Base-by-base conservation (phyloP, 768 basidiomycete species). In the Suillus tomentosus region DNA sequence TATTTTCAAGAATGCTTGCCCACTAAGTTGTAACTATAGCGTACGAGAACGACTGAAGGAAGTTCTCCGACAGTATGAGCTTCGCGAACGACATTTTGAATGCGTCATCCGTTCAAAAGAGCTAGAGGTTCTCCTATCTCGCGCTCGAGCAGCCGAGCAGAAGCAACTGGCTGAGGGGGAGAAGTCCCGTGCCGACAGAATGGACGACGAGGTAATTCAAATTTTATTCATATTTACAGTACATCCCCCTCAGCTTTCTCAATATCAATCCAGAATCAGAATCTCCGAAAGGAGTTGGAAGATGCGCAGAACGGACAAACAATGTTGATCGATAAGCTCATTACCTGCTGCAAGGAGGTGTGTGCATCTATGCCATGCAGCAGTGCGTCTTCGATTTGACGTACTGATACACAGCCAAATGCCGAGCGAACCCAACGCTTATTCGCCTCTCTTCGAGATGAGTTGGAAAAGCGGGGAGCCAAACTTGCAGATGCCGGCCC, bases 71-170 rank as follows among this genome's bases (percentile, higher is more conserved):
- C 93, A 94, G 72, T 95, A 95, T 72, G 90, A 95, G 71, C 86
- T 94, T 62, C 89, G 94, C 65, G 94, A 95, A 79, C 88, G 87
- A 73, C 94, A 95, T 80, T 95, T 95, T 69, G 94, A 95, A 78
- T 94, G 92, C 67, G 90, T 95, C 36, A 89, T 95, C 62, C 90
- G 94, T 48, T 95, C 94, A 50, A 95, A 95, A 77, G 94, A 95
- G 76, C 84, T 95, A 27, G 94, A 95, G 73, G 91, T 95, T 17
- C 78, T 95, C 22, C 81, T 95, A 17, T 93, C 94, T 56, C 87
- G 92, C 39, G 94, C 94, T 50, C 88, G 93, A 74, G 89, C 91
- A 31, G 92, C 93, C 11, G 94, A 95, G 71, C 91, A 94, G 74
- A 91, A 90, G 74, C 90, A 93, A 69, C 80, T 94, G 54, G 88